These are phyloP conservation scores for Pseudozyma flocculosa DNA, from an alignment of 1,284 basidiomycete species.

Conservation along the genomic window DNA sequence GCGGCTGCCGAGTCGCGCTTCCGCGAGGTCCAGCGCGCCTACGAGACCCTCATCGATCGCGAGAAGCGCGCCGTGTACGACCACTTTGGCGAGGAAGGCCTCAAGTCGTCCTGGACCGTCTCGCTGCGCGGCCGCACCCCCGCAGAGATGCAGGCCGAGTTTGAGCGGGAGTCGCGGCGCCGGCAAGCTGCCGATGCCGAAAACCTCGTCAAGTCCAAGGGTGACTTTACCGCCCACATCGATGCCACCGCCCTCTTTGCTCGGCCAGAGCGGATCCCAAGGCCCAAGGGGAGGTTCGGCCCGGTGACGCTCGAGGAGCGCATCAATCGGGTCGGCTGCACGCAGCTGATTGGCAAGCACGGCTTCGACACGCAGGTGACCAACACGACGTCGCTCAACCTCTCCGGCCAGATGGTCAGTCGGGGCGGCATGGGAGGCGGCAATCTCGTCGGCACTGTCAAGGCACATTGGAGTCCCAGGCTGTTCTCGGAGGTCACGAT, in stretches of 20 bases:
- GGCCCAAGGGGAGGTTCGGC: constrained; percentile 81
- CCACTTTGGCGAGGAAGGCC: constrained; percentile 68
- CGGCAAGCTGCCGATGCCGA: constrained; percentile 62
- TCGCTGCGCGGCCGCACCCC: constrained; percentile 61
- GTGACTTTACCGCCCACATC: constrained; percentile 56
- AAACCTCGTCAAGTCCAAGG: constrained; percentile 63
- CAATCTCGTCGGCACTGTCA: constrained; percentile 66
- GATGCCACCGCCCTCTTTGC: constrained; percentile 53
- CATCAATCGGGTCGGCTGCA: constrained; percentile 28
- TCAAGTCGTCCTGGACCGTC: constrained; percentile 62
- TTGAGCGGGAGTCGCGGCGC: constrained; percentile 61
- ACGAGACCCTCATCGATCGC: constrained; percentile 70
- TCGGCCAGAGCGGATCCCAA: constrained; percentile 77
- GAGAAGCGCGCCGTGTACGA: constrained; percentile 77
- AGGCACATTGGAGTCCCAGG: constrained; percentile 68
- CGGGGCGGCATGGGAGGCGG: constrained; percentile 60
- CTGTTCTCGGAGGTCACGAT: constrained; percentile 59
- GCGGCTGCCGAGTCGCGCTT: constrained; percentile 69
- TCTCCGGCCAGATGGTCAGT: constrained; percentile 59
- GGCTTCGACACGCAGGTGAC: constrained; percentile 52
- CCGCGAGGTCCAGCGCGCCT: constrained; percentile 74
- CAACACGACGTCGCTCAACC: constrained; percentile 16
- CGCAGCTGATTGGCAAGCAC: constrained; percentile 52
- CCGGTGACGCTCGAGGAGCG: constrained; percentile 31
- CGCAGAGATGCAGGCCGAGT: constrained; percentile 65